Percentiles rank a stretch among this genome's conserved stretches.
Evolutionary conservation across 164 flowering plant genomes (phyloP).

Genomic region (Magnolia sinica): DNA sequence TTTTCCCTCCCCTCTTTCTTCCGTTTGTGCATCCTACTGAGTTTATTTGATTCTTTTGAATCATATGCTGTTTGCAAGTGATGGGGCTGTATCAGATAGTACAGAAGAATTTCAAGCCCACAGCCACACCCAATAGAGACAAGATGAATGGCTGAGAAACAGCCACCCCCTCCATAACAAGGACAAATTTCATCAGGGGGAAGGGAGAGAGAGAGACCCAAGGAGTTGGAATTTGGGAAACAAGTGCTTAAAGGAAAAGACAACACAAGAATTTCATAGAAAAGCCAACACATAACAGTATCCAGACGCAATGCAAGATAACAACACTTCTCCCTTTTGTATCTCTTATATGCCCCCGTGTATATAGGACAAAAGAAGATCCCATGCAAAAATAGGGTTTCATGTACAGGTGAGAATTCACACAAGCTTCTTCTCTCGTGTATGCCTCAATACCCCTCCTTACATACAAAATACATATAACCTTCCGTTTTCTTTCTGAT

Average conservation of each 20-base stretch:
- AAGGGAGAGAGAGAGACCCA: background rate
- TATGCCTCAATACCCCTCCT: background rate
- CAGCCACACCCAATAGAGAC: background rate
- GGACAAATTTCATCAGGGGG: background rate
- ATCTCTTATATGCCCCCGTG: background rate
- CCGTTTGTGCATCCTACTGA: no score
- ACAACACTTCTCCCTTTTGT: background rate
- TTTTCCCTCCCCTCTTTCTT: no score
- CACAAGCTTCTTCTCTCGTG: background rate
- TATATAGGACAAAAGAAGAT: background rate
- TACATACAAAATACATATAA: background rate
- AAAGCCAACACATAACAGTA: slow-evolving; percentile 1
- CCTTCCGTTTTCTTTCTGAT: background rate
- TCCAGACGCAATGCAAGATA: background rate
- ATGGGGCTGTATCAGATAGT: background rate
- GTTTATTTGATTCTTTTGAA: background rate
- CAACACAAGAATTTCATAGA: slow-evolving; percentile 6
- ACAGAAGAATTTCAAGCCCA: background rate
- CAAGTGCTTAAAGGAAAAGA: background rate
- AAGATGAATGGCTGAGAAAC: background rate
- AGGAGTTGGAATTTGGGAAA: background rate
- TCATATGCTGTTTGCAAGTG: background rate
- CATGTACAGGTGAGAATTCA: background rate
- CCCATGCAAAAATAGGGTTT: slow-evolving; percentile 3
- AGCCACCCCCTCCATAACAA: background rate